These are phyloP conservation scores for Sporopachydermia quercuum DNA, from an alignment of 805 yeast genomes.

Conservation along the genomic window DNA sequence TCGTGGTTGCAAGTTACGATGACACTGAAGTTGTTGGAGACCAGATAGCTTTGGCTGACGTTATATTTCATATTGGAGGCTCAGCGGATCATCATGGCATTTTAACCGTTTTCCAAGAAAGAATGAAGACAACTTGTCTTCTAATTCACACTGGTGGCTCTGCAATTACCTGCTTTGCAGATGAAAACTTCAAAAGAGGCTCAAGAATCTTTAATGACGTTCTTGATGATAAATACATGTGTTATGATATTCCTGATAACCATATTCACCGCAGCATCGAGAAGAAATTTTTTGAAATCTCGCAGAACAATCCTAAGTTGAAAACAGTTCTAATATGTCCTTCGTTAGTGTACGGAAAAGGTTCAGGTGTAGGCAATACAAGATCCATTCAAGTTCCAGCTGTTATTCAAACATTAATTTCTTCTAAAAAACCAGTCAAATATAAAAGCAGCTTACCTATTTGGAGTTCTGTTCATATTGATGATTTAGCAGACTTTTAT, in stretches of 20 bases:
- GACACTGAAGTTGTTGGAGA: constrained; percentile 9
- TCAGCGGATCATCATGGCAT: constrained; percentile 16
- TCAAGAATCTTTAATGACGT: constrained; percentile 15
- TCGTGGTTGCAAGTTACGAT: constrained; percentile 16
- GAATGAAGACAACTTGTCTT: constrained; percentile 14
- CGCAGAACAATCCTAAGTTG: constrained; percentile 17
- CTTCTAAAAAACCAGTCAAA: constrained; percentile 13
- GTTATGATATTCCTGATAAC: constrained; percentile 11
- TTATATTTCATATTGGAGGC: constrained; percentile 21
- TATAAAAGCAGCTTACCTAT: constrained; percentile 19
- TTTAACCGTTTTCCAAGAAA: constrained; percentile 12
- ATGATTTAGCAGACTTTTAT: constrained; percentile 21
- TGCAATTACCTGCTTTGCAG: constrained; percentile 13
- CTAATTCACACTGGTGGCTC: constrained; percentile 25
- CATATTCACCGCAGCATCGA: constrained; percentile 24
- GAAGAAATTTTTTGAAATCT: constrained; percentile 15
- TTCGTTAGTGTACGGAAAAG: constrained; percentile 21
- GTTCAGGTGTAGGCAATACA: constrained; percentile 19
- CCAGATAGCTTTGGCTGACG: constrained; percentile 14
- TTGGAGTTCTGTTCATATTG: constrained; percentile 24
- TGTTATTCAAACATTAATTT: constrained; percentile 11
- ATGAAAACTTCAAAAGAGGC: constrained; percentile 10
- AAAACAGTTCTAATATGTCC: constrained; percentile 21
- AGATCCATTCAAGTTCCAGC: constrained; percentile 20
- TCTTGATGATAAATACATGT: constrained; percentile 16